phyloP scores from a whole-genome alignment of 2,329 filamentous ascomycete genomes.

The Apiospora arundinis region DNA sequence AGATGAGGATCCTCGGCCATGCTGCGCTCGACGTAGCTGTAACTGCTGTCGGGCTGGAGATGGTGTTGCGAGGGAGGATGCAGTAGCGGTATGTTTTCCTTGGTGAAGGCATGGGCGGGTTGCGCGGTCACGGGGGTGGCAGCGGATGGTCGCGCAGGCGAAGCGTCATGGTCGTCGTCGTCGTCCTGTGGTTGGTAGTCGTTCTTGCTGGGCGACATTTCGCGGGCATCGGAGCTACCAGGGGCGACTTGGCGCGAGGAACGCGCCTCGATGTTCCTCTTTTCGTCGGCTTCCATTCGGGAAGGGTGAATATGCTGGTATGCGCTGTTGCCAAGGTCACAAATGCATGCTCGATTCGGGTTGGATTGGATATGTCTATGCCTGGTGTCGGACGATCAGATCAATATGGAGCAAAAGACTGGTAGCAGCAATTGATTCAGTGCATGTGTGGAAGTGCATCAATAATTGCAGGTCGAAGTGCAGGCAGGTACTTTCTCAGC shows the following conservation, averaged over 20 bases:
- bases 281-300: constrained; percentile 11
- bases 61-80: not conserved
- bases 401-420: not conserved
- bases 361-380: not conserved
- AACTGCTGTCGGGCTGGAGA: constrained; percentile 31
- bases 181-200: not conserved
- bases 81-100: not conserved
- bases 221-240: constrained; percentile 4
- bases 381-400: not conserved
- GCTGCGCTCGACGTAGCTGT: constrained; percentile 38
- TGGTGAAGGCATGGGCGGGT: constrained; percentile 7
- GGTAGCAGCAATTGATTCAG: not conserved
- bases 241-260: constrained; percentile 1
- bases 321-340: constrained; percentile 15
- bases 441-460: not conserved
- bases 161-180: not conserved
- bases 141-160: not conserved
- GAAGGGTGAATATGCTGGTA: not conserved
- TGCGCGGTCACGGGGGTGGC: not conserved
- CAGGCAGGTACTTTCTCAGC: not conserved
- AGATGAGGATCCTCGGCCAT: constrained; percentile 45
- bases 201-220: not conserved
- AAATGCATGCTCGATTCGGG: constrained; percentile 7
- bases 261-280: not conserved
- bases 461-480: not conserved